These are phyloP conservation scores for Cytospora piceicola DNA, from an alignment of 2,329 filamentous ascomycete species.

Conservation along the genomic window DNA sequence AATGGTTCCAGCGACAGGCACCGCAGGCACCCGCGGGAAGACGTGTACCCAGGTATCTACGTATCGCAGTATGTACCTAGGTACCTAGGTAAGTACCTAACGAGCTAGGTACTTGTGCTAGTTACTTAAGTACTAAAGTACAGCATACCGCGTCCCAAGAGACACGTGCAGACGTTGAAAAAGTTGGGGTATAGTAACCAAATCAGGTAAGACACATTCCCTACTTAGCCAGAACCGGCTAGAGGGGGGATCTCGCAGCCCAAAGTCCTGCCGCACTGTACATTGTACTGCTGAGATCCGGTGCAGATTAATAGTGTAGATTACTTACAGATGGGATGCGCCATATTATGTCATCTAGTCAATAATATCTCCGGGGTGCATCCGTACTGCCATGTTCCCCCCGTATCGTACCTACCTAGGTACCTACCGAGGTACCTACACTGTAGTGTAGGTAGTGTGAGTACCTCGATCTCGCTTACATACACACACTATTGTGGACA, in stretches of 20 bases:
- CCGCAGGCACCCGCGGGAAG: neutral
- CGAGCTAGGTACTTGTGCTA: no score
- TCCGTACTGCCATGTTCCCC: no score
- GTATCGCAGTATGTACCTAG: neutral
- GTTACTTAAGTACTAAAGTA: neutral
- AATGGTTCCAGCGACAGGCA: neutral
- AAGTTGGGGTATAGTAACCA: neutral
- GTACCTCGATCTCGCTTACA: no score
- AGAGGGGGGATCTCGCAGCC: neutral
- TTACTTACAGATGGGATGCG: neutral
- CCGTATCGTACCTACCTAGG: no score
- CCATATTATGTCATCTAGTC: conserved; percentile 2
- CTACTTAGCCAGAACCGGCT: neutral
- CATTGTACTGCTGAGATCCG: conserved; percentile 1
- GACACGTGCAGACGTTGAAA: conserved; percentile 3
- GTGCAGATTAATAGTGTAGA: neutral
- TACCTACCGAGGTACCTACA: no score
- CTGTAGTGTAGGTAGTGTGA: no score
- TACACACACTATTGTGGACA: no score
- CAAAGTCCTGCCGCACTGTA: neutral
- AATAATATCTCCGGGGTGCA: neutral
- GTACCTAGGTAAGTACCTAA: neutral
- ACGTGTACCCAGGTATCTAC: neutral
- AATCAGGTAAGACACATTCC: neutral
- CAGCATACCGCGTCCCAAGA: neutral